Percentiles rank a stretch among this genome's conserved stretches.
phyloP scores from a whole-genome alignment of 2,329 filamentous ascomycete species.

The Dactylellina sp. region DNA sequence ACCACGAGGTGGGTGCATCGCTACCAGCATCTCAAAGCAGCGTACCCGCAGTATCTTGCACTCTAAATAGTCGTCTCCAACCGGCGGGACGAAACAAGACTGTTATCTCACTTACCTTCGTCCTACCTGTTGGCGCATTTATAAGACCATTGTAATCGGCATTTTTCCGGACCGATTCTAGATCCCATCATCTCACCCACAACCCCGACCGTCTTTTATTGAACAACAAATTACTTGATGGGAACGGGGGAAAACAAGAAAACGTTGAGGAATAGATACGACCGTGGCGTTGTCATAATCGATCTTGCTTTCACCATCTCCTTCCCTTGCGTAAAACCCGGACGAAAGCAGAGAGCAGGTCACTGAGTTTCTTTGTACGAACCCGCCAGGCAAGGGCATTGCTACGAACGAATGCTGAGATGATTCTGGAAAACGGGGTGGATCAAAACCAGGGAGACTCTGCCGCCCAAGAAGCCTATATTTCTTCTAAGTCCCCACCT shows the following conservation, averaged over 20 bases:
- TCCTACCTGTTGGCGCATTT: too few species aligned
- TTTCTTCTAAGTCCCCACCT: background rate
- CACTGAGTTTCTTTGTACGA: too few species aligned
- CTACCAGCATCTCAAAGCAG: background rate
- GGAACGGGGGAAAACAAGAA: too few species aligned
- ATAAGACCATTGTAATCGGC: too few species aligned
- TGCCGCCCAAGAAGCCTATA: background rate
- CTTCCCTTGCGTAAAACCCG: background rate
- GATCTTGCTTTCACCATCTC: too few species aligned
- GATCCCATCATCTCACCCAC: too few species aligned
- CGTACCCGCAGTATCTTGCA: background rate
- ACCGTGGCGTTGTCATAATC: too few species aligned
- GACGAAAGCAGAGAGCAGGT: background rate
- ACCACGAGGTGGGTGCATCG: background rate
- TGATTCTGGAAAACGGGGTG: slow-evolving; percentile 20
- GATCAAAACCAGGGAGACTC: slow-evolving; percentile 1
- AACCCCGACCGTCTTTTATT: too few species aligned
- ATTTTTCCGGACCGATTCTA: too few species aligned
- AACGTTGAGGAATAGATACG: too few species aligned
- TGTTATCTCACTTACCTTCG: too few species aligned
- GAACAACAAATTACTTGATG: too few species aligned
- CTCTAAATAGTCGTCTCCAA: background rate
- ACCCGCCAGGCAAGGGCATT: background rate
- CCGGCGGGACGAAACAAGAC: background rate
- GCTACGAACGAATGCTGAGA: slow-evolving; percentile 18